Percentiles rank a stretch among this genome's conserved stretches.
phyloP scores from a whole-genome alignment of 2,329 filamentous ascomycete species.

The Alternaria triticimaculans region DNA sequence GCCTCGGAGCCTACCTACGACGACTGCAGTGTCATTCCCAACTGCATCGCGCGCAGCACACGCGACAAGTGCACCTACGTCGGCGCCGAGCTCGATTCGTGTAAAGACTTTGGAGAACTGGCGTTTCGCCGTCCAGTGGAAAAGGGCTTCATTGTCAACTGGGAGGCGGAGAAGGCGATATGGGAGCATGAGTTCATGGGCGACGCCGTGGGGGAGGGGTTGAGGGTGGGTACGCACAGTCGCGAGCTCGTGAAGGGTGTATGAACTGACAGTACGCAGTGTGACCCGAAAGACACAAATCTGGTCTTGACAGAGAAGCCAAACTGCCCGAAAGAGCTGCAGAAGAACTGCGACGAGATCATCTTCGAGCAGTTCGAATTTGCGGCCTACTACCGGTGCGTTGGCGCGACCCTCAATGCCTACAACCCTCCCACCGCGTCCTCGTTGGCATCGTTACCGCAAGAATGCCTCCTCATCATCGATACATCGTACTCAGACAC shows the following conservation, averaged over 20 bases:
- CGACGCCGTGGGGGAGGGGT: constrained; percentile 69
- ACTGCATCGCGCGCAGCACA: constrained; percentile 81
- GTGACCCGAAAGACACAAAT: constrained; percentile 81
- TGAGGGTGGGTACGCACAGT: constrained; percentile 54
- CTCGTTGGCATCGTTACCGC: constrained; percentile 60
- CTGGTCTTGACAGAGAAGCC: constrained; percentile 85
- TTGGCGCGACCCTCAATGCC: constrained; percentile 77
- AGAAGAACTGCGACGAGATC: constrained; percentile 93
- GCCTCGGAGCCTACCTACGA: constrained; percentile 33
- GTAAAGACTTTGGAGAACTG: constrained; percentile 88
- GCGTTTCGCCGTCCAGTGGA: constrained; percentile 88
- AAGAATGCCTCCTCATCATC: constrained; percentile 84
- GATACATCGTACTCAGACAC: constrained; percentile 95
- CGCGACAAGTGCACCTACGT: constrained; percentile 81
- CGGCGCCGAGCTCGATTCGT: constrained; percentile 76
- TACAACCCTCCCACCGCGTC: constrained; percentile 66
- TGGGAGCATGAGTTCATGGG: constrained; percentile 92
- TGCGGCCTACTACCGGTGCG: constrained; percentile 78
- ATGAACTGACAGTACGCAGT: constrained; percentile 49
- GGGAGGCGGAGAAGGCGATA: constrained; percentile 94
- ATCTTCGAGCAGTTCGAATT: constrained; percentile 98
- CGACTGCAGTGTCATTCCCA: constrained; percentile 75
- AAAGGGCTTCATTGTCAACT: constrained; percentile 93
- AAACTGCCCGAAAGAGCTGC: constrained; percentile 79
- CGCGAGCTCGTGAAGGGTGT: background rate